Evolutionary conservation across 768 basidiomycete species (phyloP), one percentile per base, ranked within the genome.

Genomic region (Solioccasus polychromus): DNA sequence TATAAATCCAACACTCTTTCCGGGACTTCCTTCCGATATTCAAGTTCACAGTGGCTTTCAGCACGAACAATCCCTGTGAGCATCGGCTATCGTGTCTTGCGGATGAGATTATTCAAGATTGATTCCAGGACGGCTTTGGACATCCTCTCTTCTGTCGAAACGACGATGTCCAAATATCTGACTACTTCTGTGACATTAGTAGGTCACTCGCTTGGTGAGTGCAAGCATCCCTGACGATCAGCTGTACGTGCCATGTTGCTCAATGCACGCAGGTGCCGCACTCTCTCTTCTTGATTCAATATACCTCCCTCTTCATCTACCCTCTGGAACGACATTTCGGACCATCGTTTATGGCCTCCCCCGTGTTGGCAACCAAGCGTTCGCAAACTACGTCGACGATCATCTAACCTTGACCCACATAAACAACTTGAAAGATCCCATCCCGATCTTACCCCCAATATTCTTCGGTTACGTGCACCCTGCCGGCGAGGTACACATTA

Each of bases 321-420:
- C 68, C 9, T 19, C 51, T 0, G 50, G 49, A 30, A 67, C 61
- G 3, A 52, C 55, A 3, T 54, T 71, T 58, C 40, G 45, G 25
- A 58, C 59, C 3, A 35, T 68, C 35, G 20, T 45, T 8, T 71
- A 66, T 34, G 71, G 68, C n/a, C 52, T 67, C 19, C 71, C 69
- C 8, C 60, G 69, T 8, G 68, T 69, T 3, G 80, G 82, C 22
- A 83, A 83, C 58, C 68, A 76, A 56, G 75, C 66, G 0, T 85
- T 83, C 50, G 81, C 80, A 1, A 54, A 80, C 54, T 76, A 75
- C 48, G 71, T 82, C 37, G 77, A 82, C 50, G 54, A 66, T 10
- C 64, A 75, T 28, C 35, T 67, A 30, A 51, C 60, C 2, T 43
- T 80, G 15, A 78, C 70, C 11, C 81, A 74, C 46, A 71, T 83